phyloP scores from a whole-genome alignment of 2,329 filamentous ascomycete genomes.

The Sporothrix humicola region DNA sequence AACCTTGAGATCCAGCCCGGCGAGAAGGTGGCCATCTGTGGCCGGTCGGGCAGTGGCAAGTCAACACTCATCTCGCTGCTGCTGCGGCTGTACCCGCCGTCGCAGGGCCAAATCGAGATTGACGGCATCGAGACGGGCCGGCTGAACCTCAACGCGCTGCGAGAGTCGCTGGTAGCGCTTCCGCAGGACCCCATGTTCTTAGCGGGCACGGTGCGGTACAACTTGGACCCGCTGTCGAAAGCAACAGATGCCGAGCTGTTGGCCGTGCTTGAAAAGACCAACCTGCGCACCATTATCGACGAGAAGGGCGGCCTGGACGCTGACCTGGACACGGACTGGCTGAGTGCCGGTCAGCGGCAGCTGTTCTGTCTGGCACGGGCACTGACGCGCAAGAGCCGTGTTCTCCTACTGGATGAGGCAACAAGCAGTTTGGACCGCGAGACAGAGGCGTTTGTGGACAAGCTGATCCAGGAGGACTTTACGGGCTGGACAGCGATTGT shows the following conservation, averaged over 20 bases:
- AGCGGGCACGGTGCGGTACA: conserved; percentile 55
- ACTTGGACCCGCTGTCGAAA: conserved; percentile 52
- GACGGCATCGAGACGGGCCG: conserved; percentile 50
- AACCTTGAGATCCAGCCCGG: conserved; percentile 42
- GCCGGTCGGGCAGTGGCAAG: conserved; percentile 46
- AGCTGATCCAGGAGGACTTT: conserved; percentile 60
- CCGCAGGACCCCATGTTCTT: conserved; percentile 60
- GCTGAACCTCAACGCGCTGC: conserved; percentile 42
- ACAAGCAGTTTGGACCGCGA: conserved; percentile 59
- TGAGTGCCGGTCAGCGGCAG: conserved; percentile 55
- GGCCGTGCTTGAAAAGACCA: conserved; percentile 38
- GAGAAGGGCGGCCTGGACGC: conserved; percentile 48
- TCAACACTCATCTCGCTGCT: conserved; percentile 47
- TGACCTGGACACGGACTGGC: conserved; percentile 44
- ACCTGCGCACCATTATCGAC: conserved; percentile 44
- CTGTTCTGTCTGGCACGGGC: conserved; percentile 57
- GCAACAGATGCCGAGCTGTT: conserved; percentile 46
- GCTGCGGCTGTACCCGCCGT: conserved; percentile 55
- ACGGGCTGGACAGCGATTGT: conserved; percentile 58
- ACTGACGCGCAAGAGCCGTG: conserved; percentile 49
- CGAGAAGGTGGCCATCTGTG: conserved; percentile 47
- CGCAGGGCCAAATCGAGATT: conserved; percentile 51
- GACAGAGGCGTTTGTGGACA: conserved; percentile 62
- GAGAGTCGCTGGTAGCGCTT: conserved; percentile 49
- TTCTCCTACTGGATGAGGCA: conserved; percentile 55